These are phyloP conservation scores for Daldinia grandis DNA, from an alignment of 495 filamentous ascomycete species.

Conservation along the genomic window DNA sequence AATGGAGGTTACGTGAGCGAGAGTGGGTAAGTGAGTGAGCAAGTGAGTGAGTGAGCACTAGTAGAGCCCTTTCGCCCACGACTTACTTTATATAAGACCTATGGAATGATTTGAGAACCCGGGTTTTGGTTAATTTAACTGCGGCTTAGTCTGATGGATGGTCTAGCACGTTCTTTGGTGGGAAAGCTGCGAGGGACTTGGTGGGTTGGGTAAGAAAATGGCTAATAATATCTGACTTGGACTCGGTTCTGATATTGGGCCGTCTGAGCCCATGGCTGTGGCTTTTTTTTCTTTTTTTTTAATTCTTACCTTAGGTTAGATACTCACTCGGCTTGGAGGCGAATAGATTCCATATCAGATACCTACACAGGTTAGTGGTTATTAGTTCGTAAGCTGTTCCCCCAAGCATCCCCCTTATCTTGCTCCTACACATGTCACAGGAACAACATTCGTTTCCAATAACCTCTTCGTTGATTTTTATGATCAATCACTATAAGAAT, in stretches of 20 bases:
- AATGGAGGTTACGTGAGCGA: slow-evolving; percentile 21
- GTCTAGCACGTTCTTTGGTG: neutral
- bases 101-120: neutral
- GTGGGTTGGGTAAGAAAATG: neutral
- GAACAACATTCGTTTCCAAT: neutral
- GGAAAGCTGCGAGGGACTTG: neutral
- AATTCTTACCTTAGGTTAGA: neutral
- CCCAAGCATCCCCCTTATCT: neutral
- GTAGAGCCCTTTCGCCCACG: neutral
- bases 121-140: neutral
- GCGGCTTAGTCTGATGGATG: neutral
- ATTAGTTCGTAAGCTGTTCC: neutral
- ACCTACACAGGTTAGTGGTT: neutral
- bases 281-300: neutral
- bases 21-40: slow-evolving; percentile 20
- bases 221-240: neutral
- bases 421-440: neutral
- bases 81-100: slow-evolving; percentile 19
- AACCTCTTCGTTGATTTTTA: neutral
- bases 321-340: neutral
- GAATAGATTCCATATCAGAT: neutral
- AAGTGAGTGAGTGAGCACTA: slow-evolving; percentile 29
- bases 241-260: neutral
- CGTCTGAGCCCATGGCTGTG: neutral
- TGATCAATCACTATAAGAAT: neutral